These are phyloP conservation scores for Shiraia sp. DNA, from an alignment of 2,329 filamentous ascomycete species.

Conservation along the genomic window DNA sequence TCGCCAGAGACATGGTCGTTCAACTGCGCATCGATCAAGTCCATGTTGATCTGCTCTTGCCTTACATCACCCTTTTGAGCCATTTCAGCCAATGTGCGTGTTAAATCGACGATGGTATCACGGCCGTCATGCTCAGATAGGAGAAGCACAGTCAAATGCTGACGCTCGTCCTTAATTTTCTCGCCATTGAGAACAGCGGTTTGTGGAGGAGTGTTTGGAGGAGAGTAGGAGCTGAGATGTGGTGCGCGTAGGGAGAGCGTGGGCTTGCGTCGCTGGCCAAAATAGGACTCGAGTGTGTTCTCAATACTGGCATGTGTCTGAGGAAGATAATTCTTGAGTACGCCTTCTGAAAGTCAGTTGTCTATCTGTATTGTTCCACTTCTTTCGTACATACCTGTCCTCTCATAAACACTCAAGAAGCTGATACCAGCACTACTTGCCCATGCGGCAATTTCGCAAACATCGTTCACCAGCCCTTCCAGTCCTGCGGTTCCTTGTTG, in stretches of 20 bases:
- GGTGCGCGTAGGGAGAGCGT: constrained; percentile 73
- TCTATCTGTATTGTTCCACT: not conserved
- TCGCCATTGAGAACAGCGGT: constrained; percentile 43
- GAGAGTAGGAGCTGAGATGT: constrained; percentile 65
- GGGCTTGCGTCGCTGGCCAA: constrained; percentile 70
- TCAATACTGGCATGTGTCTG: constrained; percentile 79
- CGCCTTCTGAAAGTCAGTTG: constrained; percentile 57
- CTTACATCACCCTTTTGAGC: constrained; percentile 84
- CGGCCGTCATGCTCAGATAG: constrained; percentile 87
- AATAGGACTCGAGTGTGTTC: constrained; percentile 83
- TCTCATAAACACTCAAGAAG: constrained; percentile 87
- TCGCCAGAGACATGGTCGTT: constrained; percentile 78
- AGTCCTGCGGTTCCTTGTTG: constrained; percentile 70
- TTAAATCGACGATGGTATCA: constrained; percentile 92
- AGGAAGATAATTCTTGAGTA: constrained; percentile 87
- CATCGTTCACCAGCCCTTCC: constrained; percentile 84
- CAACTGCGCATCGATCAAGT: constrained; percentile 88
- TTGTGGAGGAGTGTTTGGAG: constrained; percentile 47
- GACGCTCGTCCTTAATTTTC: constrained; percentile 27
- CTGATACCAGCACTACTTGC: constrained; percentile 87
- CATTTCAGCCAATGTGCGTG: constrained; percentile 93
- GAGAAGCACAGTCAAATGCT: constrained; percentile 68
- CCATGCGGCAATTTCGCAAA: constrained; percentile 91
- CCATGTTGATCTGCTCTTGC: constrained; percentile 77
- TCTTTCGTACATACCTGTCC: constrained; percentile 67